A percentile compares a stretch with the other conserved stretches of the same genome.
Evolutionary conservation across 2,329 filamentous ascomycete genomes (phyloP).

Genomic region (Calonectria pseudoturangicola): DNA sequence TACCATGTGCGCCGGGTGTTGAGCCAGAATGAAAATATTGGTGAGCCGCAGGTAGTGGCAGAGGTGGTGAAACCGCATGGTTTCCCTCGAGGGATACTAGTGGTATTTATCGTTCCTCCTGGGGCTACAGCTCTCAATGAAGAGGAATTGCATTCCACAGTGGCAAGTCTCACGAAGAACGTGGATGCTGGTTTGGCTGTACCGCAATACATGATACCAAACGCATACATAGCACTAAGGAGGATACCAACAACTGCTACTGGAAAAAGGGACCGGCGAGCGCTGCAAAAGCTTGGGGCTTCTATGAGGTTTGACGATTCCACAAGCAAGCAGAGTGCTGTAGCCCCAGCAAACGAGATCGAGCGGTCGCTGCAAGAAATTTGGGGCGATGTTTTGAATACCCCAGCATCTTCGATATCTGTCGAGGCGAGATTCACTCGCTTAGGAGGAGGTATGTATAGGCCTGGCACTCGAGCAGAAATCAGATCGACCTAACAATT

Average conservation of each 20-base stretch:
- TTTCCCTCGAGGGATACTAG: slow-evolving; percentile 14
- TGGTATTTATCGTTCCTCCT: slow-evolving; percentile 10
- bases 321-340: slow-evolving; percentile 7
- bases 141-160: slow-evolving; percentile 14
- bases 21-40: slow-evolving; percentile 16
- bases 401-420: slow-evolving; percentile 8
- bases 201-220: slow-evolving; percentile 46
- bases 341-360: slow-evolving; percentile 8
- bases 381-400: slow-evolving; percentile 19
- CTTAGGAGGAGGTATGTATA: slow-evolving; percentile 19
- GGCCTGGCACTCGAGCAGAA: not conserved
- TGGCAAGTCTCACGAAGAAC: slow-evolving; percentile 17
- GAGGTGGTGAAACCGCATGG: slow-evolving; percentile 13
- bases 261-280: slow-evolving; percentile 42
- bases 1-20: slow-evolving; percentile 34
- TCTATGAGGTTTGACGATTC: slow-evolving; percentile 23
- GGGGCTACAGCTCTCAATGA: not conserved
- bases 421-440: slow-evolving; percentile 13
- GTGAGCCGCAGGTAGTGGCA: slow-evolving; percentile 25
- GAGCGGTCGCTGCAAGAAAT: slow-evolving; percentile 4
- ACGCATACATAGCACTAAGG: slow-evolving; percentile 38
- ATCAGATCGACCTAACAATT: slow-evolving; percentile 1
- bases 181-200: slow-evolving; percentile 22
- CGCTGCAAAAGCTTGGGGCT: slow-evolving; percentile 21
- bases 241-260: slow-evolving; percentile 39